phyloP scores from a whole-genome alignment of 768 basidiomycete species.

The Naematelia encephala region DNA sequence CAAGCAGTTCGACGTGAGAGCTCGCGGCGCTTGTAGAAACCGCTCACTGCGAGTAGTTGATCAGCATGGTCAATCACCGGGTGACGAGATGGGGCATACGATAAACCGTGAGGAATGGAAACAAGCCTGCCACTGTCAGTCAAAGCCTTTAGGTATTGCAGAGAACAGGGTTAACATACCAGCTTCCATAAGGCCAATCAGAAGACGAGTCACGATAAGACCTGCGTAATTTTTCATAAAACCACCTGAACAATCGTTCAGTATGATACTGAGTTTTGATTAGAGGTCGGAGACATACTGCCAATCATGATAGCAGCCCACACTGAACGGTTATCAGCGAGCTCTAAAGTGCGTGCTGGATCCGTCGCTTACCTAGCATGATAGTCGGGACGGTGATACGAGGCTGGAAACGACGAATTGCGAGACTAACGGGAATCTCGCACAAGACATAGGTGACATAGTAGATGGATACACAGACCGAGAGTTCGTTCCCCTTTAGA shows the following conservation, averaged over 20 bases:
- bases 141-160: neutral
- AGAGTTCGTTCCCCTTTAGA: neutral
- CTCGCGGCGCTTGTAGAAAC: constrained; percentile 10
- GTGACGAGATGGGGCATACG: neutral
- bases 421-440: constrained; percentile 49
- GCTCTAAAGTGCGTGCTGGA: too few relatives aligned
- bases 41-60: neutral
- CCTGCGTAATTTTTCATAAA: constrained; percentile 7
- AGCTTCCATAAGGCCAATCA: constrained; percentile 26
- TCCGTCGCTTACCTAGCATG: neutral
- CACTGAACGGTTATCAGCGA: too few relatives aligned
- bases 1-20: constrained; percentile 13
- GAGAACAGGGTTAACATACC: neutral
- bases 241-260: neutral
- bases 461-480: constrained; percentile 38
- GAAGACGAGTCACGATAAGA: constrained; percentile 12
- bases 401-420: neutral
- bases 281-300: neutral
- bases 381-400: neutral
- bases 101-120: constrained; percentile 11
- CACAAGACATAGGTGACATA: constrained; percentile 53
- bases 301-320: constrained; percentile 16
- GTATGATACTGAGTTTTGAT: neutral
- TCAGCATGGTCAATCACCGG: neutral
- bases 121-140: constrained; percentile 9